Conservation (phyloP, 1,139 yeast species). For the Geotrichum phurueaensis region DNA sequence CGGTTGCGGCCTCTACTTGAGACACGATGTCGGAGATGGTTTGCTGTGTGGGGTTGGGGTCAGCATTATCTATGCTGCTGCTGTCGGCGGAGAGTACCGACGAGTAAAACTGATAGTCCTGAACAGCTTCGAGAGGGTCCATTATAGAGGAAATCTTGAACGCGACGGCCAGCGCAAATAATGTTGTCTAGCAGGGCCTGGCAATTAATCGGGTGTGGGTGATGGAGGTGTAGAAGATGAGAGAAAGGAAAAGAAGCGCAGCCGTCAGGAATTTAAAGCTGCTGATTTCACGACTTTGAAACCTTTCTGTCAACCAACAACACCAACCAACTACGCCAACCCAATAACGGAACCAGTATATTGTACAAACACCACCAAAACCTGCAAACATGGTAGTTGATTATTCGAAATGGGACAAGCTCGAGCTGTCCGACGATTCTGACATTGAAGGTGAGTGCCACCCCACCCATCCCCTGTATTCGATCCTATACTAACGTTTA, state of each 20-base stretch:
- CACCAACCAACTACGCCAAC: neutral
- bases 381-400: constrained; percentile 48
- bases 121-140: constrained; percentile 15
- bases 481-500: neutral
- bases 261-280: neutral
- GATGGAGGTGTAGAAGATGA: neutral
- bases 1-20: neutral
- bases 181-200: neutral
- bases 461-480: neutral
- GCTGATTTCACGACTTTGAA: neutral
- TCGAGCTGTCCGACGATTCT: constrained; percentile 92
- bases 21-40: constrained; percentile 1
- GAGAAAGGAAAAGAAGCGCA: neutral
- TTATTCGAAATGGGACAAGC: constrained; percentile 95
- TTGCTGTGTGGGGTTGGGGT: neutral
- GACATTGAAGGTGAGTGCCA: constrained; percentile 56
- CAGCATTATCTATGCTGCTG: neutral
- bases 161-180: neutral
- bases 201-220: neutral
- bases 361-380: neutral
- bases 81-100: neutral
- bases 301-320: constrained; percentile 1
- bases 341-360: neutral
- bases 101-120: constrained; percentile 9
- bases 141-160: neutral